Base-by-base conservation (phyloP, 495 filamentous ascomycete species). In the Lineolata rhizophorae region DNA sequence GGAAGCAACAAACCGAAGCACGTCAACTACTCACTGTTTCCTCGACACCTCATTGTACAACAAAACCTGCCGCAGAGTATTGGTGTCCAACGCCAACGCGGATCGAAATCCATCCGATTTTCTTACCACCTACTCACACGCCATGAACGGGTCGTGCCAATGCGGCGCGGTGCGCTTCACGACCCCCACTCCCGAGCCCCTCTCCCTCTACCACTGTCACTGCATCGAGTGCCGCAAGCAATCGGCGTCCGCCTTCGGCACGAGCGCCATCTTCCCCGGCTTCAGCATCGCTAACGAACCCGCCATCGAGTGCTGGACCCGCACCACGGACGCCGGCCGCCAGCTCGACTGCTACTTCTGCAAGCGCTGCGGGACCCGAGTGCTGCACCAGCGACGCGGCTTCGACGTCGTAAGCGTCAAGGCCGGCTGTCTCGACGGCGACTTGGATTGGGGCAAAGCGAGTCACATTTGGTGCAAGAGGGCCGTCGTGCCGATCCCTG, bases 141-240 rank as follows among this genome's bases (percentile, higher is more conserved):
- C 8, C 28, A 44, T 44, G 41, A 33, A 44, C 35, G 70, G 54
- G 9, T 56, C 55, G 20, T 76, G 72, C 38, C 64, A 72, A 51
- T 77, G 72, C 49, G 62, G 65, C n/a, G 46, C 58, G 11, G 57
- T 76, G 16, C 34, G 39, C 34, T 76, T 77, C 52, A 64, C 57
- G 38, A 71, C 72, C 20, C 67, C 72, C 29, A 46, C 59, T 2
- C 40, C 47, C 12, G 52, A 60, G 32, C 67, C 68, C 1, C 55
- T 72, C 16, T 60, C 58, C 1, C 45, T 75, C 11, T 76, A 72
- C 43, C 65, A 73, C 44, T 78, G 72, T 52, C 72, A 78, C 52
- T 78, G 72, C 48, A 47, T 55, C 22, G 61, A 72, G 39, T 78
- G 72, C 48, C 66, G 63, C 18, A 61, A 63, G 34, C 72, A 78